Conservation (phyloP, 2,329 filamentous ascomycete genomes). For the Alternaria solani region DNA sequence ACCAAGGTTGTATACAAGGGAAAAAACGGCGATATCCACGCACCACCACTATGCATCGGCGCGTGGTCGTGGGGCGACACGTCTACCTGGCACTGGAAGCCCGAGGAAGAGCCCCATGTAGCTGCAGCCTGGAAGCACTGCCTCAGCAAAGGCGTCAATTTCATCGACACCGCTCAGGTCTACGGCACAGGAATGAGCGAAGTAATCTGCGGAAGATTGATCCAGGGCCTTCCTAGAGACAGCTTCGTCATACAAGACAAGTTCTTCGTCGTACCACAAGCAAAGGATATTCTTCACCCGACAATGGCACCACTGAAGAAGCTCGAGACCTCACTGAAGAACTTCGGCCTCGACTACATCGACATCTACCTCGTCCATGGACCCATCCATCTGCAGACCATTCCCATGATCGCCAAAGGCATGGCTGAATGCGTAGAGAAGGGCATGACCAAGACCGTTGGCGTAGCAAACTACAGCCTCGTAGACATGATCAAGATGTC, state of each 20-base stretch:
- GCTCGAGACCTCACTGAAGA: constrained; percentile 2
- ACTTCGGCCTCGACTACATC: constrained; percentile 4
- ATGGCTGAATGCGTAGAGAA: constrained; percentile 5
- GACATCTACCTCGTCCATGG: constrained; percentile 5
- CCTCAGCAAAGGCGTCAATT: constrained; percentile 6
- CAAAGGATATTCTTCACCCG: constrained; percentile 2
- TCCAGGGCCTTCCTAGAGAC: constrained; percentile 1
- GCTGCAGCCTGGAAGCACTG: constrained; percentile 7
- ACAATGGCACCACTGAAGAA: constrained; percentile 3
- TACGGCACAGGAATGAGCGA: constrained; percentile 7
- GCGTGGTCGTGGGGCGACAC: constrained; percentile 8
- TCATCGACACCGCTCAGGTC: constrained; percentile 7
- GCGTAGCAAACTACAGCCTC: constrained; percentile 4
- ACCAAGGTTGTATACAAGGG: constrained; percentile 2
- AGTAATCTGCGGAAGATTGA: background rate
- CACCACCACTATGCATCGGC: constrained; percentile 4
- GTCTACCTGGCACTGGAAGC: constrained; percentile 8
- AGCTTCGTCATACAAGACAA: constrained; percentile 7
- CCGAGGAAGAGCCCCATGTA: constrained; percentile 4
- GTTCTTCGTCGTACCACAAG: constrained; percentile 5
- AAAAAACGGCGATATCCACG: background rate
- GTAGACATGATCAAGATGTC: constrained; percentile 3
- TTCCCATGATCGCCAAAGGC: constrained; percentile 3
- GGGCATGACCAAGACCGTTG: constrained; percentile 1
- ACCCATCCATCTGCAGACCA: constrained; percentile 4